phyloP scores from a whole-genome alignment of 176 grass and related monocot species.

The Aegilops longissima region DNA sequence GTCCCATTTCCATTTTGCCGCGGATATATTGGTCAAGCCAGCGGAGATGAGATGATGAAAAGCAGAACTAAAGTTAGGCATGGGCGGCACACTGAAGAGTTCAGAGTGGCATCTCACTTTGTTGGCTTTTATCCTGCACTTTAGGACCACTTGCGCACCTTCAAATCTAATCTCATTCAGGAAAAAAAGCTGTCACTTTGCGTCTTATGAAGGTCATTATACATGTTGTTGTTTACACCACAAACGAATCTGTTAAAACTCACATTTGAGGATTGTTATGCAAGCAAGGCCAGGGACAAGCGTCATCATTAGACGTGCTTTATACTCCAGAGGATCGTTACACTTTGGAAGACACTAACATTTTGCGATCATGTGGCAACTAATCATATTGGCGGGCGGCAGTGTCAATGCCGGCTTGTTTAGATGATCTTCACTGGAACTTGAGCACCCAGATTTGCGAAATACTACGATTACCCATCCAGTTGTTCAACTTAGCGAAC shows the following conservation, averaged over 20 bases:
- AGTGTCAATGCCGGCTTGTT: background rate
- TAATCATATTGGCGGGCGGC: background rate
- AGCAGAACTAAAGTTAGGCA: background rate
- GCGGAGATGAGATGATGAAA: too few species aligned
- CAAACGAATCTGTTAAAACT: background rate
- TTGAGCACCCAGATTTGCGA: background rate
- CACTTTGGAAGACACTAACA: background rate
- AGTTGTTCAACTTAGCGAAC: background rate
- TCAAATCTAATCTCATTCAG: background rate
- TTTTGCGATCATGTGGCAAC: background rate
- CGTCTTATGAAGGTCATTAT: background rate
- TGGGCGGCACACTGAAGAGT: background rate
- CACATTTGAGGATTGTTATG: background rate
- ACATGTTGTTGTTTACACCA: constrained; percentile 16
- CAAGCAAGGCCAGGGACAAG: background rate
- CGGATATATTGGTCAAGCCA: too few species aligned
- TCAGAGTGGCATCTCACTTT: constrained; percentile 19
- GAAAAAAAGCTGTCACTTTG: background rate
- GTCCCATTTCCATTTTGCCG: too few species aligned
- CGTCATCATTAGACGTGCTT: background rate
- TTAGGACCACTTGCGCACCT: background rate
- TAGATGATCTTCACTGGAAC: background rate
- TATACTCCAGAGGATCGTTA: background rate
- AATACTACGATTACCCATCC: background rate
- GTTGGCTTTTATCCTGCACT: constrained; percentile 5